Percentiles rank a stretch among this genome's conserved stretches.
Conservation (phyloP, 2,329 filamentous ascomycete species). For the Spiromastix sp. region DNA sequence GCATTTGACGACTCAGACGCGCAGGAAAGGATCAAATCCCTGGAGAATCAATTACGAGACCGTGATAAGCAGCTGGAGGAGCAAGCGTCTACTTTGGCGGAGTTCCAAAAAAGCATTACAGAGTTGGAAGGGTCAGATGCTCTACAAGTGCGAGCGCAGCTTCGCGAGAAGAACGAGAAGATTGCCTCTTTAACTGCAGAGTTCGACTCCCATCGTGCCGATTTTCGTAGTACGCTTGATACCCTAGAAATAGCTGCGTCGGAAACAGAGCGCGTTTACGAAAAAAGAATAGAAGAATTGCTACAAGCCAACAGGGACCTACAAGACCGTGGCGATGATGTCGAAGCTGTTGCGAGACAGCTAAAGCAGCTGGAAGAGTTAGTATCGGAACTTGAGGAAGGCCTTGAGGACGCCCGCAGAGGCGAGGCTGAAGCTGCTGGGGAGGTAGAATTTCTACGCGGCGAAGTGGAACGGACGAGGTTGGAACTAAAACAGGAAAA, state of each 20-base stretch:
- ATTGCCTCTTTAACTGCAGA: constrained; percentile 87
- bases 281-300: constrained; percentile 49
- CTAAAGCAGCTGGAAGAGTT: constrained; percentile 92
- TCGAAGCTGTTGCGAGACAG: constrained; percentile 81
- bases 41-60: constrained; percentile 68
- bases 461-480: constrained; percentile 85
- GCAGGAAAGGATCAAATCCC: constrained; percentile 62
- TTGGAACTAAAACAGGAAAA: constrained; percentile 80
- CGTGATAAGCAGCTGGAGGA: constrained; percentile 82
- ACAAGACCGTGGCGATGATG: constrained; percentile 74
- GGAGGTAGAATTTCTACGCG: constrained; percentile 89
- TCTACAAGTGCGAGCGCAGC: constrained; percentile 63
- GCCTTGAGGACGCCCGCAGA: constrained; percentile 83
- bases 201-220: constrained; percentile 87
- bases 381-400: constrained; percentile 93
- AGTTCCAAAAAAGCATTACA: constrained; percentile 83
- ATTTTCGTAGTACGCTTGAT: constrained; percentile 94
- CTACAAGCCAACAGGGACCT: constrained; percentile 74
- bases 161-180: constrained; percentile 94
- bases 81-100: constrained; percentile 67
- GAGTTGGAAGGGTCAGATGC: constrained; percentile 74
- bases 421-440: constrained; percentile 92
- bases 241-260: constrained; percentile 90
- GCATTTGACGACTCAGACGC: constrained; percentile 9
- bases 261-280: constrained; percentile 90